Conservation (phyloP, 2,329 filamentous ascomycete genomes). For the Fusarium bactridioides region DNA sequence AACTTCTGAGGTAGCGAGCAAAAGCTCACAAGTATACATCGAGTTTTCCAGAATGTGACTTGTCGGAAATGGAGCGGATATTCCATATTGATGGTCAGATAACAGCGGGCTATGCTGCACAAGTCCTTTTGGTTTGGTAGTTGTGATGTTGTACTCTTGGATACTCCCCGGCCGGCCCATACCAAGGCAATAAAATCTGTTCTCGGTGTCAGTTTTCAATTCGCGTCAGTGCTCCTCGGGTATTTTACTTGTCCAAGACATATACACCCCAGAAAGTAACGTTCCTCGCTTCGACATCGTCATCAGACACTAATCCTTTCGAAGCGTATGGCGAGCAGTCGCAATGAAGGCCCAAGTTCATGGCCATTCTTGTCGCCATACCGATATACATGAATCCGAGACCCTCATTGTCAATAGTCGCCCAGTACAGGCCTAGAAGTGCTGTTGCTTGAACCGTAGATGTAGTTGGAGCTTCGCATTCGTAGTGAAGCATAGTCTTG, state of each 20-base stretch:
- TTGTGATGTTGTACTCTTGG: constrained; percentile 9
- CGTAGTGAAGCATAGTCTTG: background rate
- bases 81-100: background rate
- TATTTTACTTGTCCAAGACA: background rate
- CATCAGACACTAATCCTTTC: background rate
- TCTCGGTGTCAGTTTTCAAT: background rate
- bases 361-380: constrained; percentile 3
- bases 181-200: background rate
- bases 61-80: background rate
- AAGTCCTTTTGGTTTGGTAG: background rate
- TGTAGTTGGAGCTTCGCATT: background rate
- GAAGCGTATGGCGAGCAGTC: background rate
- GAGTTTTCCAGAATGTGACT: background rate
- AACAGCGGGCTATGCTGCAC: background rate
- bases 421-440: background rate
- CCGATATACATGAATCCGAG: constrained; percentile 8
- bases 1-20: background rate
- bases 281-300: background rate
- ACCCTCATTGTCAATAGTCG: background rate
- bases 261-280: constrained; percentile 10
- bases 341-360: constrained; percentile 3
- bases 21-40: background rate
- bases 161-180: background rate
- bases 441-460: background rate
- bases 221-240: background rate